These are phyloP conservation scores for Scenedesmus sp. DNA, from an alignment of 163 green algal genomes.

Conservation along the genomic window DNA sequence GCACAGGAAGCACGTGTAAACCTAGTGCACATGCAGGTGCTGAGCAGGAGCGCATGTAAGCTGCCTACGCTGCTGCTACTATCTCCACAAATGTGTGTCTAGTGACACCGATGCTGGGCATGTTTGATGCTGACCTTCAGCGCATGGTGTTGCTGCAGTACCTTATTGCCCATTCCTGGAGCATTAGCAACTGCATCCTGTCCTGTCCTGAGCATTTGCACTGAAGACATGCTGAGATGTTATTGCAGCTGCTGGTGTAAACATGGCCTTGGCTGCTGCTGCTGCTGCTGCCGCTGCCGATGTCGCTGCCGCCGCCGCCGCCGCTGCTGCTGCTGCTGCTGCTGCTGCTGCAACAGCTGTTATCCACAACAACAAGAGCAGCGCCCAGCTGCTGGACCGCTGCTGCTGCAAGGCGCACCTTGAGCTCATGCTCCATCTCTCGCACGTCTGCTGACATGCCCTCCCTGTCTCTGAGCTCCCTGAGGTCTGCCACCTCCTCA, in stretches of 20 bases:
- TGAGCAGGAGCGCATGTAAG: too few species aligned
- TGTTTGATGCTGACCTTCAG: too few species aligned
- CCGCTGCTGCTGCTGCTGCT: not conserved
- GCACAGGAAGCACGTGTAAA: too few species aligned
- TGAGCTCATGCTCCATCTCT: conserved; percentile 54
- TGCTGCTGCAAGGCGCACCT: conserved; percentile 32
- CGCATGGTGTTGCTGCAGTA: too few species aligned
- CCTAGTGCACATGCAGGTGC: too few species aligned
- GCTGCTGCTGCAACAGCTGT: not conserved
- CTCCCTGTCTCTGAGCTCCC: conserved; percentile 60
- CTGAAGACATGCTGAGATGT: too few species aligned
- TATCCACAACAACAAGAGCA: not conserved
- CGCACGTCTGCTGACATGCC: conserved; percentile 47
- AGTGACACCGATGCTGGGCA: too few species aligned
- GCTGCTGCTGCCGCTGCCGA: not conserved
- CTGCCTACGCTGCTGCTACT: too few species aligned
- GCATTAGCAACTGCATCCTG: too few species aligned
- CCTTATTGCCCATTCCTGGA: too few species aligned
- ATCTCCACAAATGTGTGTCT: too few species aligned
- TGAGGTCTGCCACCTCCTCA: conserved; percentile 50
- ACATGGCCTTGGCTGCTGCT: not conserved
- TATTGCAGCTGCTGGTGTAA: not conserved
- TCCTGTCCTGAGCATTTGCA: too few species aligned
- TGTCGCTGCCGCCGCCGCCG: not conserved
- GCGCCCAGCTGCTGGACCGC: not conserved